Base-by-base conservation (phyloP, 768 basidiomycete species). In the Collybiopsis luxurians region DNA sequence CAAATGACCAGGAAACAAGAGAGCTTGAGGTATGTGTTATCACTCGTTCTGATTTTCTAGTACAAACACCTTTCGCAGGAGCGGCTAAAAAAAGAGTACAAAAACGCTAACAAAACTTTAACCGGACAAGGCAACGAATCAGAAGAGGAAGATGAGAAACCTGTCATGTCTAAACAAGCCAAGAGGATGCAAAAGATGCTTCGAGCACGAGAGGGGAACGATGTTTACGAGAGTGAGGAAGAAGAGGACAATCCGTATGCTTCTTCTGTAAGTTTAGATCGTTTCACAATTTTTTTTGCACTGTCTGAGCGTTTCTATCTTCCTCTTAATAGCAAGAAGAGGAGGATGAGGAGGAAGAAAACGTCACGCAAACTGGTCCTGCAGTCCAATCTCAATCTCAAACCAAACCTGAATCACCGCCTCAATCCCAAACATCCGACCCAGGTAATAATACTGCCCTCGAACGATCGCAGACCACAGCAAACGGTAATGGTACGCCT, bases 101-200 rank as follows among this genome's bases (percentile, higher is more conserved):
- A 85, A 66, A 71, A 74, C 24, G 91, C 91, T 19, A 92, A 92
- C 68, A 89, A 90, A 69, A 79, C 75, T 49, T 78, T 84, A 12
- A 87, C 90, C 44, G 81, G 82, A 11, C 80, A 82, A 40, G 75
- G 90, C 36, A 89, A 89, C 62, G 87, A 86, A 60, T 85, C 86
- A 1, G 89, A 91, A 4, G 90, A 92, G 27, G 81, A 81, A 42
- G 87, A 88, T 27, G 88, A 86, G 31, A 70, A 76, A 21, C 75
- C 79, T 51, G 70, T 69, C 17, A 75, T 82, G 60, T 85, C 83
- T 43, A 86, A 84, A 59, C 87, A 91, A 34, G 87, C 83, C 15
- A 89, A 89, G 71, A 83, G 82, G 2, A 85, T 95, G 76, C 88
- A 92, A 73, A 95, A 95, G 71, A 79, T 95, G 19, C 84, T 98